A percentile compares a stretch with the other conserved stretches of the same genome.
Evolutionary conservation across 116 monocot species (phyloP).

Genomic region (Iris pallida): DNA sequence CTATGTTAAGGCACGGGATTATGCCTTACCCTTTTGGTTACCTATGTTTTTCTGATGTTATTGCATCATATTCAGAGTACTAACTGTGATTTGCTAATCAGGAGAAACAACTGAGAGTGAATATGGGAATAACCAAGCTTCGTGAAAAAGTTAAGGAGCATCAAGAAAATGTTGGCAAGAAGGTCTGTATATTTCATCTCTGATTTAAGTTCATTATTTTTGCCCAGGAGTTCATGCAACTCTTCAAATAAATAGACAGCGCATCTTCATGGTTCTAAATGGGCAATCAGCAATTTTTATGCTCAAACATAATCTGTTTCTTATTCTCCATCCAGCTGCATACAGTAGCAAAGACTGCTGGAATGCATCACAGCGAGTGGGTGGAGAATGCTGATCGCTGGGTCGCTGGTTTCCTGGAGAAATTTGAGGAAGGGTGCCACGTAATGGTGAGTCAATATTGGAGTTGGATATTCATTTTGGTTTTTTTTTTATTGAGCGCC

Average conservation of each 20-base stretch:
- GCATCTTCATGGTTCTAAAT: too few species aligned
- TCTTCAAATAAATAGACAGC: too few species aligned
- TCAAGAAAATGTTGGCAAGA: conserved; percentile 21
- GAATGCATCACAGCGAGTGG: conserved; percentile 41
- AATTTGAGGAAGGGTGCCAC: conserved; percentile 67
- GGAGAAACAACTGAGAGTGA: conserved; percentile 20
- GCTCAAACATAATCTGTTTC: background rate
- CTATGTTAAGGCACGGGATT: conserved; percentile 15
- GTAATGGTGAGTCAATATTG: conserved; percentile 38
- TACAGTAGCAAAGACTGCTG: conserved; percentile 39
- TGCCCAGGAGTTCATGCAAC: too few species aligned
- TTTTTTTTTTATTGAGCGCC: background rate
- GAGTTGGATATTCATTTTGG: background rate
- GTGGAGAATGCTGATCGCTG: conserved; percentile 64
- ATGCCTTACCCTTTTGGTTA: background rate
- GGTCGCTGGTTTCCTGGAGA: conserved; percentile 59
- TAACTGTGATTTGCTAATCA: conserved; percentile 4
- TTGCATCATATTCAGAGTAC: background rate
- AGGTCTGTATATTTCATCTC: background rate
- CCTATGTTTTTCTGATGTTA: background rate
- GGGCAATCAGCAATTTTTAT: background rate
- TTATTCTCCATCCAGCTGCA: conserved; percentile 24
- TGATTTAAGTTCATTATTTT: too few species aligned
- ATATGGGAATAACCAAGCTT: conserved; percentile 18
- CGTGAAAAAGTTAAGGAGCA: conserved; percentile 24